These are phyloP conservation scores for Aureobasidium sp. DNA, from an alignment of 2,329 filamentous ascomycete genomes.

Conservation along the genomic window DNA sequence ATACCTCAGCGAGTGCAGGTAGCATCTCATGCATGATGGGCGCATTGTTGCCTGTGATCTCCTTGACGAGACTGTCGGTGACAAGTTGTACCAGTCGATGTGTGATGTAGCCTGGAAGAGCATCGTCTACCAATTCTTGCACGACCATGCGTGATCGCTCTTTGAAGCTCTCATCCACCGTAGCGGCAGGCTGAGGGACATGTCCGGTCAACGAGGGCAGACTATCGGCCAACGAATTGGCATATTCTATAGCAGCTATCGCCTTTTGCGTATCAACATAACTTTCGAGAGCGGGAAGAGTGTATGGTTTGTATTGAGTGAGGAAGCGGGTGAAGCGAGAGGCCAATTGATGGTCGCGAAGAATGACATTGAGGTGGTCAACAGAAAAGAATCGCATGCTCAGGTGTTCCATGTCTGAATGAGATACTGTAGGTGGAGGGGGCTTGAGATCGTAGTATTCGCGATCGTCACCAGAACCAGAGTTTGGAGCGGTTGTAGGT, in stretches of 20 bases:
- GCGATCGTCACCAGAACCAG: constrained; percentile 22
- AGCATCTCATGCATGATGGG: constrained; percentile 37
- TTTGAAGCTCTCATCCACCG: constrained; percentile 34
- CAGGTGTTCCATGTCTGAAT: constrained; percentile 31
- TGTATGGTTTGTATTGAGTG: constrained; percentile 32
- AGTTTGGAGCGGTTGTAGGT: constrained; percentile 23
- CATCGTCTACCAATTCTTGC: constrained; percentile 34
- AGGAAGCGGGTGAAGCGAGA: constrained; percentile 35
- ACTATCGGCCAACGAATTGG: constrained; percentile 36
- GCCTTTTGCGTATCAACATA: constrained; percentile 39
- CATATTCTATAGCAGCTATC: constrained; percentile 38
- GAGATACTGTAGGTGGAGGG: constrained; percentile 30
- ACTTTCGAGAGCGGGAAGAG: constrained; percentile 30
- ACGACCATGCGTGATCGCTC: constrained; percentile 28
- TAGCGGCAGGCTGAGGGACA: constrained; percentile 27
- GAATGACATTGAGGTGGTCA: constrained; percentile 38
- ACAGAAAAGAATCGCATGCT: constrained; percentile 35
- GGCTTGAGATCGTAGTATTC: constrained; percentile 36
- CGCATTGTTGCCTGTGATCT: constrained; percentile 37
- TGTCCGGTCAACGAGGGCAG: constrained; percentile 25
- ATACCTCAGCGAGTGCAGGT: constrained; percentile 38
- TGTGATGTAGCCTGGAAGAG: constrained; percentile 38
- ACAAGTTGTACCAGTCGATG: constrained; percentile 34
- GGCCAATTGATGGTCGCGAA: constrained; percentile 32
- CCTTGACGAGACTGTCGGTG: constrained; percentile 38